These are phyloP conservation scores for Phaffia rhodozyma DNA, from an alignment of 1,284 basidiomycete genomes.

Conservation along the genomic window DNA sequence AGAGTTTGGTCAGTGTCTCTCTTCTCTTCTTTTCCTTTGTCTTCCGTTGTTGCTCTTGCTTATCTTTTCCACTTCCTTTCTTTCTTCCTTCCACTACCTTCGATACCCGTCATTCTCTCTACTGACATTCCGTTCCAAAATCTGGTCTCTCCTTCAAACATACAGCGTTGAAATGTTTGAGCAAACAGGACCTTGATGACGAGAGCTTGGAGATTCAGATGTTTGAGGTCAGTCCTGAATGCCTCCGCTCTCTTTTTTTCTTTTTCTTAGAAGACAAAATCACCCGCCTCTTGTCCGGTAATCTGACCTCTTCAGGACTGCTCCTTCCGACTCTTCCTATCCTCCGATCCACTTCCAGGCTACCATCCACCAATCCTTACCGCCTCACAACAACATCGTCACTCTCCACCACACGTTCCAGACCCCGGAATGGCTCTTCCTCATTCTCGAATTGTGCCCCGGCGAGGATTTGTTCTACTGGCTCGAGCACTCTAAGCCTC, in stretches of 20 bases:
- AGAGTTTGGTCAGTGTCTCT: constrained; percentile 47
- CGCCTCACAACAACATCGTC: constrained; percentile 85
- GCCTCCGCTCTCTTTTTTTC: background rate
- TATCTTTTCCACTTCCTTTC: background rate
- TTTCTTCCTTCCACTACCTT: constrained; percentile 3
- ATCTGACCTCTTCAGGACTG: background rate
- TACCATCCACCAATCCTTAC: constrained; percentile 86
- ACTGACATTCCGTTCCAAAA: too few relatives aligned
- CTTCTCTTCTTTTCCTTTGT: background rate
- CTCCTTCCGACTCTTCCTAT: background rate
- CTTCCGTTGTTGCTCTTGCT: background rate
- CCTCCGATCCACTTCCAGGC: constrained; percentile 43
- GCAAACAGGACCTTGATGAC: constrained; percentile 78
- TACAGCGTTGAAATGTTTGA: constrained; percentile 81
- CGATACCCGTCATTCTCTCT: too few relatives aligned
- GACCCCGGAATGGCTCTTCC: constrained; percentile 63
- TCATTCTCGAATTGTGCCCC: constrained; percentile 83
- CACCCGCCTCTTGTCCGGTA: too few relatives aligned
- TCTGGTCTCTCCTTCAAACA: too few relatives aligned
- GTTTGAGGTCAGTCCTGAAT: constrained; percentile 52
- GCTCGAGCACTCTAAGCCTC: constrained; percentile 60
- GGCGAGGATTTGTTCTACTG: constrained; percentile 88
- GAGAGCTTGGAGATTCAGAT: constrained; percentile 76
- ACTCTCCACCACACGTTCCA: constrained; percentile 83
- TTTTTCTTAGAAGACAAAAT: background rate